Conservation (phyloP, 441 rosid species). For the Pelargonium myrrhifolium region DNA sequence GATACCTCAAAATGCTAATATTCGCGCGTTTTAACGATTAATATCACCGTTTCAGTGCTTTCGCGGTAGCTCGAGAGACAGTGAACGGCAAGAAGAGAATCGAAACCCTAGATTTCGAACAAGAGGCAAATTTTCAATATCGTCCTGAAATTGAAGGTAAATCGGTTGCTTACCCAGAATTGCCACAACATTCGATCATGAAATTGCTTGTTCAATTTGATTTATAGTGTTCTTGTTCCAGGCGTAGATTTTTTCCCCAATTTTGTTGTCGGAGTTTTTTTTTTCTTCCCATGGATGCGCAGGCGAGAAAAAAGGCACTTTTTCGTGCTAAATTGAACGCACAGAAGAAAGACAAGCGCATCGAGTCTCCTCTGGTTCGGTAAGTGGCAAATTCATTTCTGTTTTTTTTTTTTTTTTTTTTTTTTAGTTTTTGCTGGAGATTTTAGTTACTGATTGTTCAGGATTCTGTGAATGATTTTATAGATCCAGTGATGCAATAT, state of each 20-base stretch:
- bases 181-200: not conserved
- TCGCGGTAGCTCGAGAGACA: no score
- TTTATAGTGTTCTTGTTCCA: not conserved
- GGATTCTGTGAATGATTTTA: not conserved
- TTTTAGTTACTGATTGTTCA: not conserved
- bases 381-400: slow-evolving; percentile 13
- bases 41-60: not conserved
- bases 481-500: not conserved
- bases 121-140: not conserved
- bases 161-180: not conserved
- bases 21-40: not conserved
- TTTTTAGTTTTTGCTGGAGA: not conserved
- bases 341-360: slow-evolving; percentile 62
- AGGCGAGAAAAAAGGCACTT: slow-evolving; percentile 65
- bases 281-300: slow-evolving; percentile 44
- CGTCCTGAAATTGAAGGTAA: not conserved
- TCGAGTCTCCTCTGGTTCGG: slow-evolving; percentile 86
- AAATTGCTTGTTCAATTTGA: not conserved
- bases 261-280: not conserved
- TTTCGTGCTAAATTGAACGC: slow-evolving; percentile 81
- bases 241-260: not conserved
- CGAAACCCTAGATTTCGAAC: not conserved
- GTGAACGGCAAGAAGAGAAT: not conserved
- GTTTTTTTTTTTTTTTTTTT: no score
- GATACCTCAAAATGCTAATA: not conserved